A percentile compares a stretch with the other conserved stretches of the same genome.
Conservation (phyloP, 2,329 filamentous ascomycete species). For the Stachybotrys elegans region DNA sequence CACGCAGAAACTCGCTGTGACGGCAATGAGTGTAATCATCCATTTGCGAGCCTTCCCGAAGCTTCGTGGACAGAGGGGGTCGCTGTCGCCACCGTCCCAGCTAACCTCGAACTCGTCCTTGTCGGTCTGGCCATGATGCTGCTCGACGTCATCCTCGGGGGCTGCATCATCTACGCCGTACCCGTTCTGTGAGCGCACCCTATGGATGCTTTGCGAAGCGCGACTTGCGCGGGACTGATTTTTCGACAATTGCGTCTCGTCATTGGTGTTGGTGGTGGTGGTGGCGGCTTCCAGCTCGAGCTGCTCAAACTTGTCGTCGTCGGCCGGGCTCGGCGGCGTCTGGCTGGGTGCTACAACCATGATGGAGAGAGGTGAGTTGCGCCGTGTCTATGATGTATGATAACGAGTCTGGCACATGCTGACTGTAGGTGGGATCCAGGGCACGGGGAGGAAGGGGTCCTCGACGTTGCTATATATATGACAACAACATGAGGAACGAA, state of each 20-base stretch:
- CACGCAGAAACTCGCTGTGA: conserved; percentile 74
- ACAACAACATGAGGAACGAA: too few species aligned
- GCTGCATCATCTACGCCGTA: conserved; percentile 34
- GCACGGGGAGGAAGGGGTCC: too few species aligned
- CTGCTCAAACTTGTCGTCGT: not conserved
- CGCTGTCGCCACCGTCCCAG: conserved; percentile 68
- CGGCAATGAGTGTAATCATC: conserved; percentile 72
- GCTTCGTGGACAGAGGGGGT: conserved; percentile 70
- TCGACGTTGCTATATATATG: too few species aligned
- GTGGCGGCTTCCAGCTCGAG: not conserved
- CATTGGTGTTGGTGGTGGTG: not conserved
- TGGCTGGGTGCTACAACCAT: too few species aligned
- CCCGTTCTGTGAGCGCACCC: conserved; percentile 37
- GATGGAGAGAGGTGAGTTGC: too few species aligned
- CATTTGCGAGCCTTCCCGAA: conserved; percentile 66
- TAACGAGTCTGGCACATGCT: too few species aligned
- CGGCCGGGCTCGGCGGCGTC: too few species aligned
- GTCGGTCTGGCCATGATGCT: conserved; percentile 10
- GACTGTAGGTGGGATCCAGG: too few species aligned
- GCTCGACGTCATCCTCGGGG: conserved; percentile 8
- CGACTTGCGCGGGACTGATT: conserved; percentile 9
- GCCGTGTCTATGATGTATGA: too few species aligned
- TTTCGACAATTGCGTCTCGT: not conserved
- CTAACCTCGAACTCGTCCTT: conserved; percentile 60
- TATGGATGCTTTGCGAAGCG: conserved; percentile 10